Percentiles rank a stretch among this genome's conserved stretches.
phyloP scores from a whole-genome alignment of 2,329 filamentous ascomycete genomes.

The Aspergillus pseudoviridinutans region DNA sequence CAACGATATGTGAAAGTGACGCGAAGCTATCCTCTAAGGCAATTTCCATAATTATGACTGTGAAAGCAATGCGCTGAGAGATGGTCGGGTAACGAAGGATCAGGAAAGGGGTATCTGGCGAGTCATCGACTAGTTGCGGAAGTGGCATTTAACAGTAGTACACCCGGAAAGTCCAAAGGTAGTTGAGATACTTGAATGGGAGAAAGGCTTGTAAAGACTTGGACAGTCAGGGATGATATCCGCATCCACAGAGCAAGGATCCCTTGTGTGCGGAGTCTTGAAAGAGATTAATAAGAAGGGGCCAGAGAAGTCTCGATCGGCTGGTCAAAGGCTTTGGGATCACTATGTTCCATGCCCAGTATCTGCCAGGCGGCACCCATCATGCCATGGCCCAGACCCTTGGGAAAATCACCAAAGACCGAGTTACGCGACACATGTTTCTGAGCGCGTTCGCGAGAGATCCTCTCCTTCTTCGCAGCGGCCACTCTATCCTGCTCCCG shows the following conservation, averaged over 20 bases:
- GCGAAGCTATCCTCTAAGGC: not conserved
- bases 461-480: slow-evolving; percentile 30
- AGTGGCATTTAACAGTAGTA: not conserved
- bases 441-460: slow-evolving; percentile 24
- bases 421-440: slow-evolving; percentile 23
- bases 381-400: slow-evolving; percentile 35
- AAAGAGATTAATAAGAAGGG: not conserved
- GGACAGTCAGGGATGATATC: not conserved
- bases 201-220: not conserved
- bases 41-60: not conserved
- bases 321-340: slow-evolving; percentile 19
- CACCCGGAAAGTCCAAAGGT: not conserved
- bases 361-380: slow-evolving; percentile 42
- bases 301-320: slow-evolving; percentile 13
- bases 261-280: not conserved
- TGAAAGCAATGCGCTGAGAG: not conserved
- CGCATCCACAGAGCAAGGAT: not conserved
- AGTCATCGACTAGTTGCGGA: not conserved
- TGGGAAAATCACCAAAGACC: slow-evolving; percentile 29
- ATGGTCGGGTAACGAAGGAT: not conserved
- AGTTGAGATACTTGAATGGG: not conserved
- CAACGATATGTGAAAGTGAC: not conserved
- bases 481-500: slow-evolving; percentile 35
- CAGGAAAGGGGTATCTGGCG: not conserved
- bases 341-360: slow-evolving; percentile 35